Conservation (phyloP, 345 rosid species). For the Heritiera littoralis region DNA sequence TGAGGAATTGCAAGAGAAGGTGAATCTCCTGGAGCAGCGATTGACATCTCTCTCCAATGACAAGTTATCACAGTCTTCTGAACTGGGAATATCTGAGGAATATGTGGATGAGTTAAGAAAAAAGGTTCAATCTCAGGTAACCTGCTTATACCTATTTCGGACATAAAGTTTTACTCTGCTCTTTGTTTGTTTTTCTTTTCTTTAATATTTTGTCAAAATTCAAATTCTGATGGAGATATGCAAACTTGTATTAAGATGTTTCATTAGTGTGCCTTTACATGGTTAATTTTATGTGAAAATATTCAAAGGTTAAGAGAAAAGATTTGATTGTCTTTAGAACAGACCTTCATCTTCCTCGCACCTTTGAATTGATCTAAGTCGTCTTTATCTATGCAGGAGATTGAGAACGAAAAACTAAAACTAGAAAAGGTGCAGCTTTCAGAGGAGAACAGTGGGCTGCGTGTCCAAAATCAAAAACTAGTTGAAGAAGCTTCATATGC, state of each 20-base stretch:
- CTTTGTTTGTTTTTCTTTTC: neutral
- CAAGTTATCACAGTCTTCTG: constrained; percentile 46
- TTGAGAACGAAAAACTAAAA: constrained; percentile 83
- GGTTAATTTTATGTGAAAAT: neutral
- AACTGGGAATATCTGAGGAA: constrained; percentile 46
- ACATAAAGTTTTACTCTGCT: neutral
- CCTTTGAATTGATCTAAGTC: constrained; percentile 17
- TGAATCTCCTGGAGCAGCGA: constrained; percentile 65
- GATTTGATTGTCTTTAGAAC: neutral
- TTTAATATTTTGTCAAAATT: neutral
- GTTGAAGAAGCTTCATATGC: constrained; percentile 98
- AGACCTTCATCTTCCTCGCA: neutral
- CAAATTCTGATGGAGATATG: neutral
- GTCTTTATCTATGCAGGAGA: constrained; percentile 50
- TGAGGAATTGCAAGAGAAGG: constrained; percentile 77
- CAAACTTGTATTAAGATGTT: neutral
- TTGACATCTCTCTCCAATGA: constrained; percentile 54
- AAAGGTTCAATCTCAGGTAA: constrained; percentile 86
- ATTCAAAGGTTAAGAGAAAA: neutral
- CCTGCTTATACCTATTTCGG: neutral
- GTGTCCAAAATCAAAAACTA: constrained; percentile 83
- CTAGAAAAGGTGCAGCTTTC: constrained; percentile 76
- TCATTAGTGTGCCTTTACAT: neutral
- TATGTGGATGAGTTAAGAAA: constrained; percentile 63
- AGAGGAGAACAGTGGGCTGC: constrained; percentile 88